These are phyloP conservation scores for Kodamaea sp. DNA, from an alignment of 1,139 yeast species.

Conservation along the genomic window DNA sequence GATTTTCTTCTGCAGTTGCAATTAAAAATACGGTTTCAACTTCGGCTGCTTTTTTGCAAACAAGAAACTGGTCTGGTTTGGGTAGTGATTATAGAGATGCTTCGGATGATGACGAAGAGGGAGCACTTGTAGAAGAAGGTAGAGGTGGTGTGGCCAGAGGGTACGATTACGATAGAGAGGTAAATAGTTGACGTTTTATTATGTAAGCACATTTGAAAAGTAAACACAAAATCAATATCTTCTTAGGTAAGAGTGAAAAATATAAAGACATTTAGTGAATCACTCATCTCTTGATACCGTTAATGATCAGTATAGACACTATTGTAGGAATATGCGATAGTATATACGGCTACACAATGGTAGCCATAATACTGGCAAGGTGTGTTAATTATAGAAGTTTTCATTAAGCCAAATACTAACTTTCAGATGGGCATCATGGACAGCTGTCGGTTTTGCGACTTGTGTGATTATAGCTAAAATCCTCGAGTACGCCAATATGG, in stretches of 20 bases:
- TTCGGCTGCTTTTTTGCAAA: constrained; percentile 73
- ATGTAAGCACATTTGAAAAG: background rate
- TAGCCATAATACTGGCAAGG: no score
- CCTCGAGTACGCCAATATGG: constrained; percentile 1
- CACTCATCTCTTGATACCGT: background rate
- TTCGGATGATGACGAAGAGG: constrained; percentile 45
- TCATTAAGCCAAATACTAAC: constrained; percentile 2
- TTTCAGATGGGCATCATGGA: background rate
- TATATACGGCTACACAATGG: background rate
- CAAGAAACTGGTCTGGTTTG: constrained; percentile 81
- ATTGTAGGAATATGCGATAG: background rate
- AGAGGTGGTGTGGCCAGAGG: constrained; percentile 87
- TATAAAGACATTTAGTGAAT: background rate
- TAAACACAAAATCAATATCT: background rate
- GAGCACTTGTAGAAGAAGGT: constrained; percentile 79
- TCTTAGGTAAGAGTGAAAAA: background rate
- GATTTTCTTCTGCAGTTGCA: constrained; percentile 57
- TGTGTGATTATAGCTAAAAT: background rate
- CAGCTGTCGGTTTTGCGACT: background rate
- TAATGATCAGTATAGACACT: constrained; percentile 1
- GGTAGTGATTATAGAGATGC: constrained; percentile 68
- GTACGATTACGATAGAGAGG: constrained; percentile 41
- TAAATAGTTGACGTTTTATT: background rate
- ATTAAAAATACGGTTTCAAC: constrained; percentile 83
- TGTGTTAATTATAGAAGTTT: background rate